These are phyloP conservation scores for Puccinia hordei DNA, from an alignment of 1,284 basidiomycete species.

Conservation along the genomic window DNA sequence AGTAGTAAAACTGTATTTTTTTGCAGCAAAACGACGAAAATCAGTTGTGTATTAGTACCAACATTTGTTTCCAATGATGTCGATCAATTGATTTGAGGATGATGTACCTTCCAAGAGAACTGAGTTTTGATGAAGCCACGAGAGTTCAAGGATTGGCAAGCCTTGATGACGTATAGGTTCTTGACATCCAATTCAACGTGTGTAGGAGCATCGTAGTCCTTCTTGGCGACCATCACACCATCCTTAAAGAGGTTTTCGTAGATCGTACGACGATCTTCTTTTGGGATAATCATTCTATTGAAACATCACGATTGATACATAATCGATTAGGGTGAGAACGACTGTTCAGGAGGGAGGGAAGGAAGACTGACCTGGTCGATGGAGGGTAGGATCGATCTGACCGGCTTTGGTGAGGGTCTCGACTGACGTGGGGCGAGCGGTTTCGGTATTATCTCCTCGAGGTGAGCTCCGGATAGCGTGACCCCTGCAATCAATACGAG, in stretches of 20 bases:
- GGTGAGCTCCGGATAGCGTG: background rate
- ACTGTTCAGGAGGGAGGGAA: background rate
- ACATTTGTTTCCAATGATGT: slow-evolving; percentile 58
- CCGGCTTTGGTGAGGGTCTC: slow-evolving; percentile 17
- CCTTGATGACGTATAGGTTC: slow-evolving; percentile 99
- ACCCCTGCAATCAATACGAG: too few species aligned
- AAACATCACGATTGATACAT: background rate
- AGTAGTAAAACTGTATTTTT: slow-evolving; percentile 62
- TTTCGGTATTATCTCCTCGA: background rate
- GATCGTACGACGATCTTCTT: slow-evolving; percentile 57
- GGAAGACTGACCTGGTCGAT: background rate
- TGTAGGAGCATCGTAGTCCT: slow-evolving; percentile 96
- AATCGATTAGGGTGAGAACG: background rate
- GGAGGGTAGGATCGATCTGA: background rate
- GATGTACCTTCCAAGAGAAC: slow-evolving; percentile 61
- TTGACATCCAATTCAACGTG: slow-evolving; percentile 96
- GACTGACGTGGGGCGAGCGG: slow-evolving; percentile 39
- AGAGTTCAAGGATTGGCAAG: slow-evolving; percentile 94
- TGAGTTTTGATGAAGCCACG: slow-evolving; percentile 96
- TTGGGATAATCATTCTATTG: slow-evolving; percentile 57
- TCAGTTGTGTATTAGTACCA: background rate
- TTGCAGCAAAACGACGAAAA: slow-evolving; percentile 65
- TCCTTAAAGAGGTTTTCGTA: slow-evolving; percentile 98
- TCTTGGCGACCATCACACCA: slow-evolving; percentile 98
- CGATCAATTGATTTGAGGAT: slow-evolving; percentile 52